These are phyloP conservation scores for Fusarium citri DNA, from an alignment of 2,329 filamentous ascomycete species.

Conservation along the genomic window DNA sequence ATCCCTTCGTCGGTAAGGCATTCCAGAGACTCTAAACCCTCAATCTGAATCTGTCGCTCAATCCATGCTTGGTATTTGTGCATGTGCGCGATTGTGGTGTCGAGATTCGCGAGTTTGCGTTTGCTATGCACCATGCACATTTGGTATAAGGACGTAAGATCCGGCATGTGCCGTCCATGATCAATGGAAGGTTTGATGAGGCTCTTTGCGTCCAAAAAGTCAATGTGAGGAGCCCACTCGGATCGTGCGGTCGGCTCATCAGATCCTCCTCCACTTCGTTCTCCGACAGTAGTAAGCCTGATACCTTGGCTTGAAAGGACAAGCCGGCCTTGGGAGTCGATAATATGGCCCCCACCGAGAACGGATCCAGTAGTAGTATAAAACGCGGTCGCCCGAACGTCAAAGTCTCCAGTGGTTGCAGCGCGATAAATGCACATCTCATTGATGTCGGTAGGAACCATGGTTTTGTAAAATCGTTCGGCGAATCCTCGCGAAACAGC, in stretches of 20 bases:
- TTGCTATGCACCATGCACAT: background rate
- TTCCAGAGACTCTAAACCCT: background rate
- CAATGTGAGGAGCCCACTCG: conserved; percentile 2
- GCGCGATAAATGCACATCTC: conserved; percentile 4
- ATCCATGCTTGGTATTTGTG: conserved; percentile 1
- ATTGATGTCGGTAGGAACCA: conserved; percentile 7
- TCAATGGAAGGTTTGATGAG: background rate
- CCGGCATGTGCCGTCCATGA: background rate
- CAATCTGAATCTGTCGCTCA: background rate
- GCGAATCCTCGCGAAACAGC: conserved; percentile 5
- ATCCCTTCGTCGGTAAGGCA: background rate
- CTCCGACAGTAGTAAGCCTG: background rate
- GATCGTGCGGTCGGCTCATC: conserved; percentile 1
- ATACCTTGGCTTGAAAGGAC: background rate
- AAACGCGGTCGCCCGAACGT: background rate
- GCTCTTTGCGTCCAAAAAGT: background rate
- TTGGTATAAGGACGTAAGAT: background rate
- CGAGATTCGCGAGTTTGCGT: background rate
- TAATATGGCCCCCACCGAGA: background rate
- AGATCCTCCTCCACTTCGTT: background rate
- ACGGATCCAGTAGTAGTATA: background rate
- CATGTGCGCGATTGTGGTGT: background rate
- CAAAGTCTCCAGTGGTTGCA: background rate
- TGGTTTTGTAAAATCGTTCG: conserved; percentile 1
- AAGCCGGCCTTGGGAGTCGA: background rate